These are phyloP conservation scores for Heritiera fomes DNA, from an alignment of 345 rosid genomes.

Conservation along the genomic window DNA sequence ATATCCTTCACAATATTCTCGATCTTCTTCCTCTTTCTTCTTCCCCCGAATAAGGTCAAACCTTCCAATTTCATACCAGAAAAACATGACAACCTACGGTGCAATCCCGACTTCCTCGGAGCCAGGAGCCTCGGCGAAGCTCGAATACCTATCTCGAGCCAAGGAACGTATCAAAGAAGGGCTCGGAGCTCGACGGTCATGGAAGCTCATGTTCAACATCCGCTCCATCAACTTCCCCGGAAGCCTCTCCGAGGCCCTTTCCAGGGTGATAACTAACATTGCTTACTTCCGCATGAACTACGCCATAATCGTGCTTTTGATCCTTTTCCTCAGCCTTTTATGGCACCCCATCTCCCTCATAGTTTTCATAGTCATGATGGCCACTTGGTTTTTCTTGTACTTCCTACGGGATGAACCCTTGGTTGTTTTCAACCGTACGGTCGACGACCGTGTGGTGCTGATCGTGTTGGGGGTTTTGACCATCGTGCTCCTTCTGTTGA, in stretches of 20 bases:
- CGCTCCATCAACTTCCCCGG: constrained; percentile 40
- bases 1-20: too few relatives aligned
- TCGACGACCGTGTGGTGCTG: constrained; percentile 67
- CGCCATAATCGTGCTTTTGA: constrained; percentile 47
- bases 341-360: constrained; percentile 82
- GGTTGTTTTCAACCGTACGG: constrained; percentile 42
- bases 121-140: constrained; percentile 37
- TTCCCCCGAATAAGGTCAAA: constrained; percentile 6
- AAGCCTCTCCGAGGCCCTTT: constrained; percentile 40
- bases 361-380: constrained; percentile 57
- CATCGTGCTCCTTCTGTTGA: constrained; percentile 58
- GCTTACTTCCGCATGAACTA: constrained; percentile 68
- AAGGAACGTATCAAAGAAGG: constrained; percentile 62
- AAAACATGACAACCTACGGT: constrained; percentile 71
- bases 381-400: constrained; percentile 71
- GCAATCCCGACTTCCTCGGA: constrained; percentile 74
- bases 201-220: constrained; percentile 63
- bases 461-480: constrained; percentile 53
- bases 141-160: constrained; percentile 62
- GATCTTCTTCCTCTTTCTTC: background rate
- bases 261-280: constrained; percentile 48
- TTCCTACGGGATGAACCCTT: constrained; percentile 81
- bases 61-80: background rate
- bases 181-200: constrained; percentile 62
- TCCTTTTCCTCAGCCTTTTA: constrained; percentile 67